Evolutionary conservation across 495 filamentous ascomycete species (phyloP), one percentile per base, ranked within the genome.

Genomic region (Neurospora sp.): DNA sequence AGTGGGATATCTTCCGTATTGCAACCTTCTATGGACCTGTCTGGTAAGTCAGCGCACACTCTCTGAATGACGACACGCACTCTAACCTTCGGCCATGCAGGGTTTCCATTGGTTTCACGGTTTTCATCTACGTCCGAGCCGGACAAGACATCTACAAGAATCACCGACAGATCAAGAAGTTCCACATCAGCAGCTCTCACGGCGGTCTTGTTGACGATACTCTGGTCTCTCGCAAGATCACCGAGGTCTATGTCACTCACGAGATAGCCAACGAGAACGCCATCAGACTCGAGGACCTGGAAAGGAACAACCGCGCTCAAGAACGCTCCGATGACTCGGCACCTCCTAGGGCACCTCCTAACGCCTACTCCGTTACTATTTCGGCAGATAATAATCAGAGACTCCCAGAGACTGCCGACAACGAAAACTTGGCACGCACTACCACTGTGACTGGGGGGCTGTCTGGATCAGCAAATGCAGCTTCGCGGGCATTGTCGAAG

Each of bases 21-120:
- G 89, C 90, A 12, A 86, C 88, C 39, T 95, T 97, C 79, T 97
- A 97, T 79, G 93, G 87, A 0, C 93, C 93, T 9, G 90, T 95
- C 38, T 96, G 94, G 93, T 92, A 77, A 78, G 83, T 76, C 27
- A 20, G 23, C 14, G 23, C 73, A 35, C 12, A 0, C 20, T 14
- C 2, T 60, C 39, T 14, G 11, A 37, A 35, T 37, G 14, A 35
- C 14, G 12, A 27, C 23, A 66, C 12, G 14, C 54, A 10, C 7
- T 66, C 14, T 66, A 66, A 66, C 54, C 54, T 66, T 66, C 14
- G 27, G 27, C 27, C 73, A 49, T 72, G 18, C 54, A 88, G 85
- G 86, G 78, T 93, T 39, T 83, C 92, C 27, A 91, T 96, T 72
- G 71, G 87, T 16, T 73, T 90, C 41, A 95, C 93, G 12, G 85